These are phyloP conservation scores for Boletus smithii DNA, from an alignment of 1,284 basidiomycete genomes.

Conservation along the genomic window DNA sequence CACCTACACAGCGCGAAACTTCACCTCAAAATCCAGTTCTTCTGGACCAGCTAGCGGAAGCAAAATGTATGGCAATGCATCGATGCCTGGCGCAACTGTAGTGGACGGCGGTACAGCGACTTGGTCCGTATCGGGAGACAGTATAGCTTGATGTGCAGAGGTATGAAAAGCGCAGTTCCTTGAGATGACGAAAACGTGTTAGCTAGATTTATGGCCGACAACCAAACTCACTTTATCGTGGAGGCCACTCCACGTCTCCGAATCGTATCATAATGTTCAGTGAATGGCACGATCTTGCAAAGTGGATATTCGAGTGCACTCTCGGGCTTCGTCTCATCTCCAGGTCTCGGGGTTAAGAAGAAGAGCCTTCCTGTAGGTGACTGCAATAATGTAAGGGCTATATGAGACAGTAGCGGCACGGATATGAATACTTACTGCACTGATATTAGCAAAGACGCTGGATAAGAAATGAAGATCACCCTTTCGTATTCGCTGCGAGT, in stretches of 20 bases:
- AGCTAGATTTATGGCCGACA: conserved; percentile 9
- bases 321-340: conserved; percentile 40
- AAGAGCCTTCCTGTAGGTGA: conserved; percentile 65
- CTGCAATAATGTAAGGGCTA: conserved; percentile 36
- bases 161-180: conserved; percentile 80
- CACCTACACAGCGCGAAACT: conserved; percentile 9
- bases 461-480: conserved; percentile 85
- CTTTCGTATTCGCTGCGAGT: conserved; percentile 57
- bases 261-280: conserved; percentile 83
- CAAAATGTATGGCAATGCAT: conserved; percentile 79
- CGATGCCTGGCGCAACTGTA: conserved; percentile 70
- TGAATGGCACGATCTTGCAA: conserved; percentile 79
- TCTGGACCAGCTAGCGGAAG: conserved; percentile 93
- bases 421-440: conserved; percentile 50
- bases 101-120: conserved; percentile 55
- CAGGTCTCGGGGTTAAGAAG: conserved; percentile 61
- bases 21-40: conserved; percentile 86
- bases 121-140: conserved; percentile 53
- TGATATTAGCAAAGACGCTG: conserved; percentile 89
- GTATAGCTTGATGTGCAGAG: conserved; percentile 64
- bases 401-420: conserved; percentile 1
- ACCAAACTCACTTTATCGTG: conserved; percentile 69
- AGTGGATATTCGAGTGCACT: conserved; percentile 70
- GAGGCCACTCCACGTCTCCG: conserved; percentile 83
- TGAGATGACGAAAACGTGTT: conserved; percentile 4